Percentiles rank a stretch among this genome's conserved stretches.
Evolutionary conservation across 345 rosid genomes (phyloP).

Genomic region (Eucalyptus lansdowneana): DNA sequence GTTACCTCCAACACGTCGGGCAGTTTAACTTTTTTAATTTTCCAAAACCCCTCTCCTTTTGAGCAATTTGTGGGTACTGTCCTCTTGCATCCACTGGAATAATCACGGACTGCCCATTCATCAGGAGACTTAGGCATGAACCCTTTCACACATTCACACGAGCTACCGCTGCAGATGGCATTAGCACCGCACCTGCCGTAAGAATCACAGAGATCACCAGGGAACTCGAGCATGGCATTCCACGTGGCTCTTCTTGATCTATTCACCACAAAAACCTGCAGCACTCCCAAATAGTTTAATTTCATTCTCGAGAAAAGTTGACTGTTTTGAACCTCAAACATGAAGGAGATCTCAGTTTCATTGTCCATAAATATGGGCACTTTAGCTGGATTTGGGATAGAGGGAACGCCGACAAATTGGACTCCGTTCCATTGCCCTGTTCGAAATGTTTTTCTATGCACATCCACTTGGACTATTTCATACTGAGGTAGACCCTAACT

Average conservation of each 20-base stretch:
- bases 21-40: neutral
- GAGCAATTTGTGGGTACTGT: neutral
- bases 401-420: constrained; percentile 8
- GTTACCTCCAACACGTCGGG: neutral
- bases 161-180: neutral
- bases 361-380: neutral
- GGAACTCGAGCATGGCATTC: neutral
- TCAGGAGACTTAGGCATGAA: constrained; percentile 10
- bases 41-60: neutral
- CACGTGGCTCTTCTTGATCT: neutral
- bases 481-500: neutral
- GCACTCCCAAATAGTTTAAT: neutral
- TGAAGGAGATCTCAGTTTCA: neutral
- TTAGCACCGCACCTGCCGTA: neutral
- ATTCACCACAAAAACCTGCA: neutral
- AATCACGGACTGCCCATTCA: constrained; percentile 4
- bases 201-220: neutral
- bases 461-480: constrained; percentile 1
- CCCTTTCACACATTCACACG: constrained; percentile 18
- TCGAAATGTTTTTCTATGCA: neutral
- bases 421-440: constrained; percentile 30
- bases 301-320: neutral
- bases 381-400: neutral
- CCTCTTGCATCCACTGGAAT: constrained; percentile 1
- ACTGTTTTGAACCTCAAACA: neutral